Percentiles rank a stretch among this genome's conserved stretches.
Conservation (phyloP, 2,329 filamentous ascomycete species). For the Akanthomyces uredinophilus region DNA sequence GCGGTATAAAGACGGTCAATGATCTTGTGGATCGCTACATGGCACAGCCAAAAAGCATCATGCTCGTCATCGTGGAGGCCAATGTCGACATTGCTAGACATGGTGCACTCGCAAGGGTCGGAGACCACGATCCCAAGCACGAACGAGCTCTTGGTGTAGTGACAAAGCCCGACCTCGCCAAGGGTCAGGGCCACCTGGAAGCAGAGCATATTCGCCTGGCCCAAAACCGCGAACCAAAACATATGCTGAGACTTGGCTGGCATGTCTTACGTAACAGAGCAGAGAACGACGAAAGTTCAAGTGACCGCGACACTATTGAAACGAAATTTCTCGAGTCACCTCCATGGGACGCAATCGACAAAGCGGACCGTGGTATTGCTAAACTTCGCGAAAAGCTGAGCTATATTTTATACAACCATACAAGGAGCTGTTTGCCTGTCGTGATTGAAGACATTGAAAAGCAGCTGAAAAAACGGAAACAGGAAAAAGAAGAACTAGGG, state of each 20-base stretch:
- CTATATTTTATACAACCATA: slow-evolving; percentile 25
- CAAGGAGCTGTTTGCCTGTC: slow-evolving; percentile 23
- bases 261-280: slow-evolving; percentile 45
- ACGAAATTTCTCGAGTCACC: neutral
- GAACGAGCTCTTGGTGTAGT: slow-evolving; percentile 51
- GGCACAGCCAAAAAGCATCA: slow-evolving; percentile 51
- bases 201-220: slow-evolving; percentile 28
- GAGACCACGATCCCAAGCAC: slow-evolving; percentile 37
- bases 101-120: slow-evolving; percentile 40
- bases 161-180: slow-evolving; percentile 48
- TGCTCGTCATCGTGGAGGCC: slow-evolving; percentile 50
- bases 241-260: slow-evolving; percentile 39
- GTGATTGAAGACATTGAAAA: slow-evolving; percentile 17
- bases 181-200: slow-evolving; percentile 30
- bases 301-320: slow-evolving; percentile 2
- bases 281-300: slow-evolving; percentile 21
- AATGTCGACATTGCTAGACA: slow-evolving; percentile 48
- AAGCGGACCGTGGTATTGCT: slow-evolving; percentile 26
- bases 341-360: slow-evolving; percentile 24
- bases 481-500: neutral
- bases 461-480: neutral
- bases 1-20: slow-evolving; percentile 29
- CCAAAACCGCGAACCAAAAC: slow-evolving; percentile 23
- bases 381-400: slow-evolving; percentile 24
- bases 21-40: slow-evolving; percentile 48